Evolutionary conservation across 768 basidiomycete species (phyloP).

Genomic region (Sporobolomyces roseus): DNA sequence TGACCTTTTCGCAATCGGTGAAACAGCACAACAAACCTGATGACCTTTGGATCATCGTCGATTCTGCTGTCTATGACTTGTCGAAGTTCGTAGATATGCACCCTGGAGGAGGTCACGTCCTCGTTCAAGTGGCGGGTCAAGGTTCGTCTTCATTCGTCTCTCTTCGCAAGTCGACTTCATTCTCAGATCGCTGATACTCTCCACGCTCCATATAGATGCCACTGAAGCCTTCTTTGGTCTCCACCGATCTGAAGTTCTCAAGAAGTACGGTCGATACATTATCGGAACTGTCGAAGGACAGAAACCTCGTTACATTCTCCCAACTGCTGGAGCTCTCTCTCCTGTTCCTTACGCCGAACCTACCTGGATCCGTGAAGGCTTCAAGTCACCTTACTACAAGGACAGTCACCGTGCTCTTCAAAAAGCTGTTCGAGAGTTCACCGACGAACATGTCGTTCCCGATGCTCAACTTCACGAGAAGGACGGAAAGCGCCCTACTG

Average conservation of each 20-base stretch:
- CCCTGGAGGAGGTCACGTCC: conserved; percentile 71
- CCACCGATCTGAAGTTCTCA: conserved; percentile 78
- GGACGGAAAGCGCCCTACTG: conserved; percentile 80
- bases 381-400: conserved; percentile 71
- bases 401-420: conserved; percentile 68
- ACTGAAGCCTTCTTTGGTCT: conserved; percentile 85
- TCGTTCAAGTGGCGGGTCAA: conserved; percentile 60
- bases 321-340: conserved; percentile 60
- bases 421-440: conserved; percentile 61
- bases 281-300: conserved; percentile 37
- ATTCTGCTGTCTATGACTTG: conserved; percentile 53
- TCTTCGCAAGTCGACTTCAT: too few species aligned
- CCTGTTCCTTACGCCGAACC: conserved; percentile 84
- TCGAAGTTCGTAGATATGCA: conserved; percentile 75
- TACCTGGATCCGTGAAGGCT: conserved; percentile 66
- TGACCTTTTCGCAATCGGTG: background rate
- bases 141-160: conserved; percentile 47
- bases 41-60: conserved; percentile 81
- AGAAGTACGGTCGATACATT: conserved; percentile 40
- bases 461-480: conserved; percentile 77
- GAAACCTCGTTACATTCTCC: conserved; percentile 45
- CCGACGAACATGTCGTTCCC: conserved; percentile 65
- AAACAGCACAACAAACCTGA: conserved; percentile 67
- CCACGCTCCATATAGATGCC: conserved; percentile 19
- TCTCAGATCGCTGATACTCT: background rate